Evolutionary conservation across 352 stramenopile genomes (phyloP).

Genomic region (Phytophthora fragariae): DNA sequence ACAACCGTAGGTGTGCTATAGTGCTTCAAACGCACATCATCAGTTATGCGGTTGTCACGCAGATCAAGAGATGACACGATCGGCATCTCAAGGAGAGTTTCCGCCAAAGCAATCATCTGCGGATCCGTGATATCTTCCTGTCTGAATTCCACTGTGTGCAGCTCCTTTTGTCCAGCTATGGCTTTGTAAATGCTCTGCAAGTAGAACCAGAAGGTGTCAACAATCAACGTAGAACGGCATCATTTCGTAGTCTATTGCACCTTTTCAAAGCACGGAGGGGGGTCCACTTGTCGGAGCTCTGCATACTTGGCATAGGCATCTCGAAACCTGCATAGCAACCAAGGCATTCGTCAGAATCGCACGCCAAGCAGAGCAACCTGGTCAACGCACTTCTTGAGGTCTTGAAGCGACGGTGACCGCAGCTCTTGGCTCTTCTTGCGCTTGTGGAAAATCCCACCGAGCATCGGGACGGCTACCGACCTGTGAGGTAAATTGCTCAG

Average conservation of each 20-base stretch:
- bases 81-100: slow-evolving; percentile 79
- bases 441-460: slow-evolving; percentile 82
- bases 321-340: slow-evolving; percentile 55
- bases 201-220: not conserved
- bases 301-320: slow-evolving; percentile 73
- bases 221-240: not conserved
- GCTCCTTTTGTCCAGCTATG: slow-evolving; percentile 83
- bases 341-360: not conserved
- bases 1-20: not conserved
- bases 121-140: slow-evolving; percentile 85
- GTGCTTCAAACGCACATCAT: slow-evolving; percentile 57
- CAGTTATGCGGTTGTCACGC: slow-evolving; percentile 81
- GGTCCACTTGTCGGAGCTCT: slow-evolving; percentile 64
- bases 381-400: slow-evolving; percentile 69
- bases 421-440: slow-evolving; percentile 83
- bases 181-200: slow-evolving; percentile 87
- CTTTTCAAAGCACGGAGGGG: slow-evolving; percentile 76
- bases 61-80: slow-evolving; percentile 82
- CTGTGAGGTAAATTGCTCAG: not conserved
- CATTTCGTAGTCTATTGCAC: slow-evolving; percentile 22
- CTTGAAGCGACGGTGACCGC: slow-evolving; percentile 73
- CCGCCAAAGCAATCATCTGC: slow-evolving; percentile 79
- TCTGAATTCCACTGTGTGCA: slow-evolving; percentile 76
- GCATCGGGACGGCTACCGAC: slow-evolving; percentile 43
- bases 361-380: not conserved